Base-by-base conservation (phyloP, 345 rosid genomes). In the Melastoma malabathricum region DNA sequence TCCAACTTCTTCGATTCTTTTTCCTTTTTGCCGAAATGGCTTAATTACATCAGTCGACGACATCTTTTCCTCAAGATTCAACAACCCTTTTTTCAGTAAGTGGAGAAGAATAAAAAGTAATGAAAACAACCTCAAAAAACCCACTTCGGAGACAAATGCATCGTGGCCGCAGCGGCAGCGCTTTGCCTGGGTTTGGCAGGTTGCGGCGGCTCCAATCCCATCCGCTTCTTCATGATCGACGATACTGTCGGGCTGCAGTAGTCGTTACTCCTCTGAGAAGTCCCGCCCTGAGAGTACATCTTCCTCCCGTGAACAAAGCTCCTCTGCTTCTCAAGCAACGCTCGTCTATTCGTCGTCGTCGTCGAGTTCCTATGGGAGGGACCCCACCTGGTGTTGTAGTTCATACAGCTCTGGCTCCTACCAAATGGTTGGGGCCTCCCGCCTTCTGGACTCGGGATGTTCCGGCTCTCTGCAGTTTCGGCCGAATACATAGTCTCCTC, bases 401-500 rank as follows among this genome's bases (percentile, higher is more conserved):
- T 72, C 44, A 82, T 87, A 63, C 89, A 86, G 65, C 96, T 92
- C 57, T 87, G 95, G 70, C 95, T 92, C 69, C 98, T 79, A 46
- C 87, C 93, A 6, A 82, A 82, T 62, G 71, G 86, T 51, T 78
- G 81, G 31, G 75, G 64, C 70, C 68, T 71, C 8, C 75, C 82
- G 60, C 81, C 85, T 57, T 77, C 68, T 2, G 96, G 98, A 45
- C 81, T 86, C 0, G 95, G 70, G 51, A 80, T 86, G 71, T 92
- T 92, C 62, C 96, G 68, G 71, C 98, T 92, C 68, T 86, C 96
- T 0, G 96, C 96, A 56, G 98, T 90, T 73, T 86, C 98, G 6
- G 93, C 98, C 12, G 98, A 92, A 74, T 92, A 86, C 98, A 92
- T 80, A 1, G 96, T 92, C 72, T 84, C 96, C 65, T 75, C 95